These are phyloP conservation scores for Mycogone perniciosa DNA, from an alignment of 2,329 filamentous ascomycete genomes.

Conservation along the genomic window DNA sequence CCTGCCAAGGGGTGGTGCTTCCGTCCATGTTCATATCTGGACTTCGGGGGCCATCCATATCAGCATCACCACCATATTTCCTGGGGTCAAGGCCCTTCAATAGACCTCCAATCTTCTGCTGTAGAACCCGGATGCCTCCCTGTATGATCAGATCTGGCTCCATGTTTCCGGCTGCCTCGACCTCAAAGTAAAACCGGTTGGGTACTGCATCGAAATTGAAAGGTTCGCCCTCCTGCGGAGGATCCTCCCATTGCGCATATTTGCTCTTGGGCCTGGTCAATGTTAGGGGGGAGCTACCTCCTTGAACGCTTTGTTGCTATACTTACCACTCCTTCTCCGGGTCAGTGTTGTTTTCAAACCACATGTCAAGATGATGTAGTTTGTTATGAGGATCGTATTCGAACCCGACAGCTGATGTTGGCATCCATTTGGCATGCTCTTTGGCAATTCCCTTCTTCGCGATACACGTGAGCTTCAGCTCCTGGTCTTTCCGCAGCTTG, in stretches of 20 bases:
- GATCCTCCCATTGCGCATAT: constrained; percentile 74
- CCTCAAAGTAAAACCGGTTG: constrained; percentile 82
- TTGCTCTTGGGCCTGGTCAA: constrained; percentile 66
- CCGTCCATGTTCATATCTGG: constrained; percentile 58
- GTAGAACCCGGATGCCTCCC: constrained; percentile 79
- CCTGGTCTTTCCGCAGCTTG: constrained; percentile 84
- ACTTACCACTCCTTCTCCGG: constrained; percentile 75
- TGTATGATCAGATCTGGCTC: constrained; percentile 87
- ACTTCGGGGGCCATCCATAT: constrained; percentile 59
- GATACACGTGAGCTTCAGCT: constrained; percentile 82
- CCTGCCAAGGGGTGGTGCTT: constrained; percentile 49
- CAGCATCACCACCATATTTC: constrained; percentile 47
- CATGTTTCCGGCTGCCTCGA: constrained; percentile 82
- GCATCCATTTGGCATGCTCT: constrained; percentile 97
- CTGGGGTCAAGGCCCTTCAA: constrained; percentile 51
- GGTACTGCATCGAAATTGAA: constrained; percentile 91
- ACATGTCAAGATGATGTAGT: constrained; percentile 82
- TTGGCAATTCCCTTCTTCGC: constrained; percentile 99
- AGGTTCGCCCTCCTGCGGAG: constrained; percentile 70
- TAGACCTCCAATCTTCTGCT: constrained; percentile 80
- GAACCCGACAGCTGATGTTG: constrained; percentile 85
- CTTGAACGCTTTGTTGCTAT: not conserved
- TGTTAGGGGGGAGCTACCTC: not conserved
- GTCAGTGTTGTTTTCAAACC: constrained; percentile 76
- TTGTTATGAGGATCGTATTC: constrained; percentile 99